A percentile compares a stretch with the other conserved stretches of the same genome.
Conservation (phyloP, 176 grass and related monocot species). For the Neostapfia colusana region DNA sequence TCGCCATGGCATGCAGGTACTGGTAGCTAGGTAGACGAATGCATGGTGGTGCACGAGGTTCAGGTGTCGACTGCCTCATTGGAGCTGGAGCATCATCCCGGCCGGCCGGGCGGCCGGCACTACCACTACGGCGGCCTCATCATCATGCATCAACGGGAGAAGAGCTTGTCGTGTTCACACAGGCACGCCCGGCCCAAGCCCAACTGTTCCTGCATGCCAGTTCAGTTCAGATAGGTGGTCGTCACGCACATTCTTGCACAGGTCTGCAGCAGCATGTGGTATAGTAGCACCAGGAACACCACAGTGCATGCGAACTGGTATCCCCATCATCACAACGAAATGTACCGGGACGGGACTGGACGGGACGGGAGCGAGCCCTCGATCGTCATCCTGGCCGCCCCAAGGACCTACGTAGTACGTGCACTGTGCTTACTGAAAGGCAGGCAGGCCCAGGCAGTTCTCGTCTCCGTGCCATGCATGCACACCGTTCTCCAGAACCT, state of each 20-base stretch:
- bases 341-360: no score
- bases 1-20: not conserved
- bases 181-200: not conserved
- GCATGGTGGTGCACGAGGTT: conserved; percentile 34
- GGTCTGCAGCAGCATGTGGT: not conserved
- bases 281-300: no score
- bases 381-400: no score
- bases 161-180: not conserved
- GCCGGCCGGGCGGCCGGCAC: no score
- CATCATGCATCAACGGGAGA: no score
- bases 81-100: not conserved
- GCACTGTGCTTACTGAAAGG: no score
- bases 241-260: not conserved
- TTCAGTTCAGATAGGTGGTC: not conserved
- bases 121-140: no score
- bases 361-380: no score
- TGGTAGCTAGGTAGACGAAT: not conserved
- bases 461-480: no score
- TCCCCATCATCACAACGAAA: not conserved
- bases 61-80: conserved; percentile 23
- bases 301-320: not conserved
- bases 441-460: no score
- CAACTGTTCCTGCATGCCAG: not conserved
- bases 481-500: no score
- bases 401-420: no score